phyloP scores from a whole-genome alignment of 495 filamentous ascomycete species.

The Tetracladium marchalianum region DNA sequence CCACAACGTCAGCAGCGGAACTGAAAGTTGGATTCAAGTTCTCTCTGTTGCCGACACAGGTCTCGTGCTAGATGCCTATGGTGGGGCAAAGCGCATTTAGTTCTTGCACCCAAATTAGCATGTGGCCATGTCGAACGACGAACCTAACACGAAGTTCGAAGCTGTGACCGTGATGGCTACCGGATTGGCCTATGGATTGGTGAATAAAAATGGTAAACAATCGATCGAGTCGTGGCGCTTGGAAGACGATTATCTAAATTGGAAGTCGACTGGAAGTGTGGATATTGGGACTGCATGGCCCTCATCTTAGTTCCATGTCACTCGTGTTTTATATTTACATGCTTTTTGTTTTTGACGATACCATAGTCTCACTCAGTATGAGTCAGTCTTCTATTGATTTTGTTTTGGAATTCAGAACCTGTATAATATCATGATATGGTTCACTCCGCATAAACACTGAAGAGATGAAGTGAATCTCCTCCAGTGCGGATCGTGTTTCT shows the following conservation, averaged over 20 bases:
- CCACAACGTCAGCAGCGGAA: conserved; percentile 8
- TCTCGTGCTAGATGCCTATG: conserved; percentile 18
- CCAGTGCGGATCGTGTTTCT: too few species aligned
- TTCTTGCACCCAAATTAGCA: conserved; percentile 8
- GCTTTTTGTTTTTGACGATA: too few species aligned
- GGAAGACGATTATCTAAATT: conserved; percentile 14
- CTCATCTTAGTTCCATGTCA: background rate
- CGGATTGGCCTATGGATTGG: conserved; percentile 17
- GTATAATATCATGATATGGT: too few species aligned
- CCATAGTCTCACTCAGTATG: too few species aligned
- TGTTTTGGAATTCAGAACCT: too few species aligned
- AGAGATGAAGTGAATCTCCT: too few species aligned
- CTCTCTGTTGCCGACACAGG: conserved; percentile 10
- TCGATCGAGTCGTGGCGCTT: conserved; percentile 17
- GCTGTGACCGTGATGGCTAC: conserved; percentile 15
- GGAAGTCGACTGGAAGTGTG: conserved; percentile 12
- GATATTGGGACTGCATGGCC: conserved; percentile 13
- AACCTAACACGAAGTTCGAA: conserved; percentile 4
- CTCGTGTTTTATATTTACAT: background rate
- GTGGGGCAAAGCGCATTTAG: conserved; percentile 11
- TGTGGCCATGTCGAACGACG: conserved; percentile 16
- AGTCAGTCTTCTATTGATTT: too few species aligned
- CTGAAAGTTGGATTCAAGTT: conserved; percentile 17
- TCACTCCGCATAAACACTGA: too few species aligned
- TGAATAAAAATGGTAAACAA: conserved; percentile 7